Evolutionary conservation across 495 filamentous ascomycete species (phyloP).

Genomic region (Tuber borchii): DNA sequence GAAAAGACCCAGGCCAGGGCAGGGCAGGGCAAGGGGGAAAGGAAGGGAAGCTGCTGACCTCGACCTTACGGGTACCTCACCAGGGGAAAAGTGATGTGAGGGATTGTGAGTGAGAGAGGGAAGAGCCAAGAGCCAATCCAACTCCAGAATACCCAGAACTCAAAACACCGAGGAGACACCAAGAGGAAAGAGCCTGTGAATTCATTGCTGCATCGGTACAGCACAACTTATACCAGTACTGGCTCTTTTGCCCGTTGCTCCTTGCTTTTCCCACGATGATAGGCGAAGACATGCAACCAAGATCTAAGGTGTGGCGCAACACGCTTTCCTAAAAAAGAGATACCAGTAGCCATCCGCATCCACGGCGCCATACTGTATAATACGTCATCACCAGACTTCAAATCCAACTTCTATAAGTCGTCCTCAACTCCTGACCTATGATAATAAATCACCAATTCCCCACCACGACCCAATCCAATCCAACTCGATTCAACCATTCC

Average conservation of each 20-base stretch:
- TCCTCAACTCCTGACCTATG: neutral
- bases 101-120: neutral
- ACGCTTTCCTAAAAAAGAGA: neutral
- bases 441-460: neutral
- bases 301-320: conserved; percentile 1
- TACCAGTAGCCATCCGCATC: neutral
- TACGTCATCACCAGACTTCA: neutral
- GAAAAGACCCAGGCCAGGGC: neutral
- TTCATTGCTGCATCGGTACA: neutral
- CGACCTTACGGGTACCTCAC: neutral
- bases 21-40: conserved; percentile 19
- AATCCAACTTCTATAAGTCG: neutral
- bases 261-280: neutral
- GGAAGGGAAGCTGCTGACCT: conserved; percentile 11
- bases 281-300: neutral
- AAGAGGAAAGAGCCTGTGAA: neutral
- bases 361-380: neutral
- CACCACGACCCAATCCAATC: neutral
- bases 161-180: neutral
- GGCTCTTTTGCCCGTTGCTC: neutral
- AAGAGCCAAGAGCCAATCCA: conserved; percentile 1
- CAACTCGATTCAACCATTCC: conserved; percentile 14
- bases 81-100: neutral
- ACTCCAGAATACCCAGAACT: neutral
- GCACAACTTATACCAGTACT: neutral